phyloP scores from a whole-genome alignment of 139 green algal genomes.

The Prasinococcaceae sp. region DNA sequence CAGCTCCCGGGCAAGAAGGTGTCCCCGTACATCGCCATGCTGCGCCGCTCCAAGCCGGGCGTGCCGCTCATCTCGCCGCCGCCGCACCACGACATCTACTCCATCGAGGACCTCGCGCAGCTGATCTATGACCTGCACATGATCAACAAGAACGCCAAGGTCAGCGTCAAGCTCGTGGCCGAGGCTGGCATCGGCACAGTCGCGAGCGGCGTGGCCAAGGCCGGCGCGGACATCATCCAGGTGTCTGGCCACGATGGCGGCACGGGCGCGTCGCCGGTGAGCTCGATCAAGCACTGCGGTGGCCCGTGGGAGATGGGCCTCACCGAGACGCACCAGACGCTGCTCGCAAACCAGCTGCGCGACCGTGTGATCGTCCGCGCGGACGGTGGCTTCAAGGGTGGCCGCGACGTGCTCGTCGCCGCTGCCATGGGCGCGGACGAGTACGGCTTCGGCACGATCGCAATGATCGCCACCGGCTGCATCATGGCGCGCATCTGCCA shows the following conservation, averaged over 20 bases:
- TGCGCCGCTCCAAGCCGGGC: conserved; percentile 88
- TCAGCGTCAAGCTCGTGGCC: conserved; percentile 95
- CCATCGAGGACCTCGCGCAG: conserved; percentile 98
- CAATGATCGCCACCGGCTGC: conserved; percentile 97
- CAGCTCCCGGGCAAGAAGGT: conserved; percentile 74
- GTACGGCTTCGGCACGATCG: conserved; percentile 85
- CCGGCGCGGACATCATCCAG: conserved; percentile 94
- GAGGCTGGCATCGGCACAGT: conserved; percentile 96
- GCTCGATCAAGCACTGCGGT: conserved; percentile 94
- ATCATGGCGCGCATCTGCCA: conserved; percentile 99
- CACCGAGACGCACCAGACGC: conserved; percentile 60
- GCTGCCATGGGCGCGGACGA: conserved; percentile 88
- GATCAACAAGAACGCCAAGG: conserved; percentile 63
- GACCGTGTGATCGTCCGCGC: conserved; percentile 83
- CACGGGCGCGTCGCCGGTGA: conserved; percentile 89
- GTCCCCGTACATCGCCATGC: conserved; percentile 86
- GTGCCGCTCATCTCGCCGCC: conserved; percentile 96
- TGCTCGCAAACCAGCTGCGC: conserved; percentile 80
- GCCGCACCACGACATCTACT: conserved; percentile 99
- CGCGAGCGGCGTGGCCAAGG: conserved; percentile 90
- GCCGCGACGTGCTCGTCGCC: conserved; percentile 74
- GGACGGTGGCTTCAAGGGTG: conserved; percentile 85
- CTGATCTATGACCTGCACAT: conserved; percentile 91
- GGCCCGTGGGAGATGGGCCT: conserved; percentile 96
- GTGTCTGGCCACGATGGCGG: conserved; percentile 88